A percentile compares a stretch with the other conserved stretches of the same genome.
These are phyloP conservation scores for Avena atlantica DNA, from an alignment of 176 grass and related monocot genomes.

Conservation along the genomic window DNA sequence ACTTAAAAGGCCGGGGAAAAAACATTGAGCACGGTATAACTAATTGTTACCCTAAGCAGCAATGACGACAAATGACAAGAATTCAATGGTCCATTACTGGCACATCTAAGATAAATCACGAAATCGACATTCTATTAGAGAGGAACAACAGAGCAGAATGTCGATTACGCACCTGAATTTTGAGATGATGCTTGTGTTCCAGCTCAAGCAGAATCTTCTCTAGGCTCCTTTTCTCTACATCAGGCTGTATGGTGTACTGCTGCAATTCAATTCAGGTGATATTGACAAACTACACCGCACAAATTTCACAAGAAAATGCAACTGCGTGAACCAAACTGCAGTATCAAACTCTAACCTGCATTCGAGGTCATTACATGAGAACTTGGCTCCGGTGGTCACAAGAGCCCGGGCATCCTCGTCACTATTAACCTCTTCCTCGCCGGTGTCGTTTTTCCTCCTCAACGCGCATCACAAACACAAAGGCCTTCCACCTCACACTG, in stretches of 20 bases:
- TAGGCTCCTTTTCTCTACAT: slow-evolving; percentile 66
- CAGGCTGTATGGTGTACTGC: slow-evolving; percentile 42
- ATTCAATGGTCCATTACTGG: neutral
- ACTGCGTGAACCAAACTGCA: neutral
- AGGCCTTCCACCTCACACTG: slow-evolving; percentile 25
- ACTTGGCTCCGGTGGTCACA: slow-evolving; percentile 13
- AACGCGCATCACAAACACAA: slow-evolving; percentile 58
- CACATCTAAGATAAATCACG: neutral
- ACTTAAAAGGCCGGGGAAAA: slow-evolving; percentile 15
- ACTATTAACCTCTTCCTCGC: neutral
- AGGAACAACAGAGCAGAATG: slow-evolving; percentile 5
- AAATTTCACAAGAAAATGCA: neutral
- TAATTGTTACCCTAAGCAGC: slow-evolving; percentile 7
- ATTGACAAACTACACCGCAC: neutral
- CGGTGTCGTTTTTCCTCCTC: neutral
- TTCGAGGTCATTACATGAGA: slow-evolving; percentile 25
- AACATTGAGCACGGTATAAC: neutral
- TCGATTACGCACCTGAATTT: slow-evolving; percentile 56
- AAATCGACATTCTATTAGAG: no score
- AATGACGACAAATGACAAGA: neutral
- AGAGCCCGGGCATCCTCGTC: neutral
- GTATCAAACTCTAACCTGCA: slow-evolving; percentile 34
- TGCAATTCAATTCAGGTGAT: neutral
- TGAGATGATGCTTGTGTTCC: slow-evolving; percentile 63
- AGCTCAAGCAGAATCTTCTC: slow-evolving; percentile 81